Conservation (phyloP, 345 rosid genomes). For the Cardamine chenopodiifolia region DNA sequence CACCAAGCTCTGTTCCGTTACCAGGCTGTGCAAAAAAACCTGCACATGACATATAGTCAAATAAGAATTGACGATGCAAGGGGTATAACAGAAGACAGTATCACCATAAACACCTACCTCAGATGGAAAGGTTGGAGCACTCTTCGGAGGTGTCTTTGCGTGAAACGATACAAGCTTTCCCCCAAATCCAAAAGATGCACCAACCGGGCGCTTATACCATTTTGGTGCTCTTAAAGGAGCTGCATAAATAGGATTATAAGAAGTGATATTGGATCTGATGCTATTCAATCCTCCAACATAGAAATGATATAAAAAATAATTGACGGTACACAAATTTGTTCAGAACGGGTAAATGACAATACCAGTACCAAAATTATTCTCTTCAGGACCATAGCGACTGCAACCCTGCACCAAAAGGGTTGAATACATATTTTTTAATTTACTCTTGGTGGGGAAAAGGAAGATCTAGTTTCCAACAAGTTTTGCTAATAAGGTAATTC, state of each 20-base stretch:
- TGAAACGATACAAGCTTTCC: slow-evolving; percentile 92
- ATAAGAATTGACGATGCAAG: slow-evolving; percentile 17
- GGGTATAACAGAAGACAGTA: slow-evolving; percentile 4
- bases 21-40: slow-evolving; percentile 78
- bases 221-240: slow-evolving; percentile 88
- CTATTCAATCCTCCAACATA: slow-evolving; percentile 20
- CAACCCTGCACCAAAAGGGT: slow-evolving; percentile 70
- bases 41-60: slow-evolving; percentile 41
- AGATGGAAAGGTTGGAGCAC: slow-evolving; percentile 50
- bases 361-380: slow-evolving; percentile 70
- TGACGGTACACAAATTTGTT: slow-evolving; percentile 9
- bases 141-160: slow-evolving; percentile 50
- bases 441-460: background rate
- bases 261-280: slow-evolving; percentile 19
- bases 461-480: slow-evolving; percentile 11
- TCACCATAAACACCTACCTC: slow-evolving; percentile 56
- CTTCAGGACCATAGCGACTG: slow-evolving; percentile 59
- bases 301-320: background rate
- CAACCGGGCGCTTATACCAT: slow-evolving; percentile 92
- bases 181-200: slow-evolving; percentile 96
- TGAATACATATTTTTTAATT: slow-evolving; percentile 21
- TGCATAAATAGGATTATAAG: slow-evolving; percentile 32
- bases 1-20: slow-evolving; percentile 79
- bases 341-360: slow-evolving; percentile 30
- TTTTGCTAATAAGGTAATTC: background rate